Conservation (phyloP, 345 rosid species). For the Clarkia xantiana region DNA sequence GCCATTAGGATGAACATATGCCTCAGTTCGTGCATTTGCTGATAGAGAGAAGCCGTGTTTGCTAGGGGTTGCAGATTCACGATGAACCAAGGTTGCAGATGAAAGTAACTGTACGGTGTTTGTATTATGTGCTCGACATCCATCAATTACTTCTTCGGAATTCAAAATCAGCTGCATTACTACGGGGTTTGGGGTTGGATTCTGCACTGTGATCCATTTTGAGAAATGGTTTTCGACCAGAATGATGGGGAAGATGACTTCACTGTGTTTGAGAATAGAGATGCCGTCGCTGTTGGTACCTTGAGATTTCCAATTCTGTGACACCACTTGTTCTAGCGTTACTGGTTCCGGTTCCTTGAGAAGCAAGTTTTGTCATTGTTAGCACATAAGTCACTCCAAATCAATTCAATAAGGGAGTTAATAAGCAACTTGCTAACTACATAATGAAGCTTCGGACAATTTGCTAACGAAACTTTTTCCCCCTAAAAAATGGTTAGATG, state of each 20-base stretch:
- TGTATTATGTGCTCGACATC: conserved; percentile 30
- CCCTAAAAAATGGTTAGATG: too few species aligned
- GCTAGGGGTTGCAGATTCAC: conserved; percentile 9
- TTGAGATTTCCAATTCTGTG: conserved; percentile 53
- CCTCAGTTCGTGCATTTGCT: conserved; percentile 34
- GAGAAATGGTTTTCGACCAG: conserved; percentile 32
- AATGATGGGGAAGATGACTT: conserved; percentile 34
- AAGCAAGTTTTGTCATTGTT: not conserved
- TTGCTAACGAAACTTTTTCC: too few species aligned
- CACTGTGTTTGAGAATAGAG: conserved; percentile 46
- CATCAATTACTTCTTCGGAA: conserved; percentile 42
- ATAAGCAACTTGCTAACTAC: too few species aligned
- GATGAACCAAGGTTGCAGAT: conserved; percentile 13
- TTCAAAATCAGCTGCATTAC: conserved; percentile 62
- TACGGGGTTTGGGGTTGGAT: conserved; percentile 55
- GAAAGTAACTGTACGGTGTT: conserved; percentile 15
- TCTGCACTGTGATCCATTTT: conserved; percentile 49
- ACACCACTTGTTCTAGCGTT: conserved; percentile 37
- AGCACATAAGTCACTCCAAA: too few species aligned
- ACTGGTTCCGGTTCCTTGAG: conserved; percentile 24
- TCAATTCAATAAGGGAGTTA: too few species aligned
- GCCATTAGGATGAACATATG: conserved; percentile 36
- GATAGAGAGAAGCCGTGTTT: conserved; percentile 42
- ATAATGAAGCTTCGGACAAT: too few species aligned
- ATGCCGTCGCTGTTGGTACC: conserved; percentile 20